A percentile compares a stretch with the other conserved stretches of the same genome.
Conservation (phyloP, 2,329 filamentous ascomycete genomes). For the Dactylellina leptospora region DNA sequence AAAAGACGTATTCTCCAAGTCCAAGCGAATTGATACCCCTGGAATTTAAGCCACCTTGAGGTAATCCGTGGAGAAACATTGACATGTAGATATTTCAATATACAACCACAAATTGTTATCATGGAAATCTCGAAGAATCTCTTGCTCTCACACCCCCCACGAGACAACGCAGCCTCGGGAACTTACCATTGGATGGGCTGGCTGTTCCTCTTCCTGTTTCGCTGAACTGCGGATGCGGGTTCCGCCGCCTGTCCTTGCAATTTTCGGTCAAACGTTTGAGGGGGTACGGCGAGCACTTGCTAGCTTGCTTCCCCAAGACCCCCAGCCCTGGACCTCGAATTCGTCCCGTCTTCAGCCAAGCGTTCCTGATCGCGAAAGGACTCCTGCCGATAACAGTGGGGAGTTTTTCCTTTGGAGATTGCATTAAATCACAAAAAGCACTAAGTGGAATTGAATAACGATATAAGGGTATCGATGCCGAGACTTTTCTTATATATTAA, state of each 20-base stretch:
- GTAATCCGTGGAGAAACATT: slow-evolving; percentile 32
- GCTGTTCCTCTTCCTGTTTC: neutral
- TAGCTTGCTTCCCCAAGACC: neutral
- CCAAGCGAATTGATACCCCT: slow-evolving; percentile 20
- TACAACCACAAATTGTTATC: slow-evolving; percentile 5
- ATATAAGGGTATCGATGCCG: neutral
- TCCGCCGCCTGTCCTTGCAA: slow-evolving; percentile 26
- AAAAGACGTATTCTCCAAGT: neutral
- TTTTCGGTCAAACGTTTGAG: slow-evolving; percentile 19
- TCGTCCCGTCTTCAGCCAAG: neutral
- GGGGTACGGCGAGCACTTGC: slow-evolving; percentile 11
- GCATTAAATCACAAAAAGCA: no score
- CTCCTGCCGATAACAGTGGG: no score
- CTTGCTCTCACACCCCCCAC: slow-evolving; percentile 38
- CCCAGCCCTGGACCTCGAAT: no score
- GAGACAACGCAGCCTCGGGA: slow-evolving; percentile 19
- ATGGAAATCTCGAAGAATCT: neutral
- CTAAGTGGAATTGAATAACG: no score
- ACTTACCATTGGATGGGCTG: neutral
- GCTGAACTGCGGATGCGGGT: neutral
- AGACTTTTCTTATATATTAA: neutral
- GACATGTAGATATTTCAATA: neutral
- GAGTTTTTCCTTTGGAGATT: no score
- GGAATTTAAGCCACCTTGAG: slow-evolving; percentile 13
- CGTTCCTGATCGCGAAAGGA: neutral